A percentile compares a stretch with the other conserved stretches of the same genome.
Evolutionary conservation across 2,329 filamentous ascomycete species (phyloP).

Genomic region (Penicillium sp.): DNA sequence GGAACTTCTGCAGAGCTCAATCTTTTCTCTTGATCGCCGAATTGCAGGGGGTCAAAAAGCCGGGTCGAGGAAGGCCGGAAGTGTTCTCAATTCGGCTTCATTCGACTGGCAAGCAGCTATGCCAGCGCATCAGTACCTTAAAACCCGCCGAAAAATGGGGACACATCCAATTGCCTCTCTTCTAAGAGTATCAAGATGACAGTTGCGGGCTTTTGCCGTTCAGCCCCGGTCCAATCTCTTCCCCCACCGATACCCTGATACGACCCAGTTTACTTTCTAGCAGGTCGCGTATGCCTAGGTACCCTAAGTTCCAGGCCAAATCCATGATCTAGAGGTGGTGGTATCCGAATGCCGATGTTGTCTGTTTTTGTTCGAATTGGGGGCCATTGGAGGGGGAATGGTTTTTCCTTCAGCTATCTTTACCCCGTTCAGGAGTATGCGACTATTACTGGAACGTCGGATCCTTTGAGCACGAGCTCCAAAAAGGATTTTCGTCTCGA

Average conservation of each 20-base stretch:
- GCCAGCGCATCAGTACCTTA: slow-evolving; percentile 72
- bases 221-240: neutral
- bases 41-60: slow-evolving; percentile 24
- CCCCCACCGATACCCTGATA: slow-evolving; percentile 3
- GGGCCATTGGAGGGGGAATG: neutral
- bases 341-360: slow-evolving; percentile 1
- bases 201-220: slow-evolving; percentile 1
- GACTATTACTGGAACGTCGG: neutral
- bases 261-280: slow-evolving; percentile 5
- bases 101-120: slow-evolving; percentile 70
- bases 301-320: neutral
- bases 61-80: slow-evolving; percentile 10
- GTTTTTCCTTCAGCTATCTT: neutral
- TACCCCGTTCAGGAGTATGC: neutral
- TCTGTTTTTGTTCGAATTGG: neutral
- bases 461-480: neutral
- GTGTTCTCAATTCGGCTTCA: slow-evolving; percentile 18
- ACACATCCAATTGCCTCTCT: slow-evolving; percentile 1
- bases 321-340: slow-evolving; percentile 4
- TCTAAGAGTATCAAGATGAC: neutral
- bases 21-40: slow-evolving; percentile 23
- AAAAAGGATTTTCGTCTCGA: neutral
- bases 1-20: neutral
- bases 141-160: slow-evolving; percentile 19
- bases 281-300: neutral